Evolutionary conservation across 108 stramenopile species (phyloP).

Genomic region (Conticribra weissflogii): DNA sequence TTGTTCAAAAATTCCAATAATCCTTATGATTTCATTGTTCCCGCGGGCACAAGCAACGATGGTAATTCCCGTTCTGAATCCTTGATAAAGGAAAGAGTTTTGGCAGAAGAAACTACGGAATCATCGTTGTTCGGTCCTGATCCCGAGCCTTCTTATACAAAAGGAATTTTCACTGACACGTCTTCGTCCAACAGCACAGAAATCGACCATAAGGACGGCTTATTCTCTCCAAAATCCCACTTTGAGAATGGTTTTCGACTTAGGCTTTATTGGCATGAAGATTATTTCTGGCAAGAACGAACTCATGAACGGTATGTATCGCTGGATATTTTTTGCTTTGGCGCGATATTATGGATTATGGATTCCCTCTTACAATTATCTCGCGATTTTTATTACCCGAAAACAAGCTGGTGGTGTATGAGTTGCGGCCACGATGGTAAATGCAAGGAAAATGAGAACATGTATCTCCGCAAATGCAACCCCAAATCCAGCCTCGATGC

Average conservation of each 20-base stretch:
- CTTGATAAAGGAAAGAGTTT: too few relatives aligned
- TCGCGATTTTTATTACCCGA: too few relatives aligned
- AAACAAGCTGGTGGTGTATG: conserved; percentile 1
- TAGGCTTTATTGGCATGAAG: conserved; percentile 44
- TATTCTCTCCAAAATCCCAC: not conserved
- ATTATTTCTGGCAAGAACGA: conserved; percentile 26
- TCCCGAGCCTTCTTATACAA: too few relatives aligned
- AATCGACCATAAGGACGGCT: not conserved
- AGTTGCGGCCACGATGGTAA: not conserved
- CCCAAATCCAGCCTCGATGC: not conserved
- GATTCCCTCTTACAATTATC: conserved; percentile 10
- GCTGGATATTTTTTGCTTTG: conserved; percentile 36
- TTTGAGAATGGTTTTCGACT: conserved; percentile 17
- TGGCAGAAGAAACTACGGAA: too few relatives aligned
- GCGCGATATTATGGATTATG: conserved; percentile 1
- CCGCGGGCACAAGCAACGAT: too few relatives aligned
- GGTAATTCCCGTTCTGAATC: too few relatives aligned
- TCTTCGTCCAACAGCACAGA: not conserved
- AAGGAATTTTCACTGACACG: not conserved
- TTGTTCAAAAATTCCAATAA: too few relatives aligned
- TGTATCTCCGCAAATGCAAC: not conserved
- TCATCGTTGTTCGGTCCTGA: too few relatives aligned
- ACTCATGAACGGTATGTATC: conserved; percentile 14
- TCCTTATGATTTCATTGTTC: too few relatives aligned
- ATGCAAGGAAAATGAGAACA: not conserved